Conservation (phyloP, 2,329 filamentous ascomycete genomes). For the Penicillium vulpinum region DNA sequence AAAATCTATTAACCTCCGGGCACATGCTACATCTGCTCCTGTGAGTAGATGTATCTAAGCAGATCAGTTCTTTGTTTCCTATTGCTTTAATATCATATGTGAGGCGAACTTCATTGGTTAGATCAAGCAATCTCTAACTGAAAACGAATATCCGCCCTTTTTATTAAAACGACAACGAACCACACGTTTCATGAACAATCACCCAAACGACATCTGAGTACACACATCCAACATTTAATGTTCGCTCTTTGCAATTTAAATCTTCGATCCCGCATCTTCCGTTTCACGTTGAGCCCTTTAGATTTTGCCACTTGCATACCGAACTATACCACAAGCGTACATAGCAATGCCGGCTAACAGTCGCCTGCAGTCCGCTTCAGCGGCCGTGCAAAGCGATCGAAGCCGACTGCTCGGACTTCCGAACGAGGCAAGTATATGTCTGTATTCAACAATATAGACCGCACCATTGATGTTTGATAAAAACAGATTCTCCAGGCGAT, state of each 20-base stretch:
- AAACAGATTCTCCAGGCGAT: slow-evolving; percentile 36
- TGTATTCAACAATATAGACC: background rate
- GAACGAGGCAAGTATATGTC: slow-evolving; percentile 15
- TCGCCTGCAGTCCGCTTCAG: background rate
- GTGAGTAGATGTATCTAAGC: background rate
- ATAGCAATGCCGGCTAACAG: background rate
- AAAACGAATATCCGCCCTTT: background rate
- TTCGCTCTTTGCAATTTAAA: background rate
- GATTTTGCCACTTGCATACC: background rate
- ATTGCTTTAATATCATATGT: background rate
- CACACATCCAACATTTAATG: background rate
- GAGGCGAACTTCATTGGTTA: background rate
- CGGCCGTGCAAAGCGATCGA: background rate
- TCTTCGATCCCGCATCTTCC: background rate
- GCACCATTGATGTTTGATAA: background rate
- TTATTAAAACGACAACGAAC: background rate
- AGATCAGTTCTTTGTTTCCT: background rate
- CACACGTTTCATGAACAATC: background rate
- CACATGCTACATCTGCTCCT: background rate
- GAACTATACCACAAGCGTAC: background rate
- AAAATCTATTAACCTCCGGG: background rate
- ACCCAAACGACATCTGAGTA: background rate
- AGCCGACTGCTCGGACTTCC: slow-evolving; percentile 16
- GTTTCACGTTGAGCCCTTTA: background rate
- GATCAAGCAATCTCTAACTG: background rate